Evolutionary conservation across 225 moss, liverwort and hornwort species (phyloP).

Genomic region (Climacium dendroides): DNA sequence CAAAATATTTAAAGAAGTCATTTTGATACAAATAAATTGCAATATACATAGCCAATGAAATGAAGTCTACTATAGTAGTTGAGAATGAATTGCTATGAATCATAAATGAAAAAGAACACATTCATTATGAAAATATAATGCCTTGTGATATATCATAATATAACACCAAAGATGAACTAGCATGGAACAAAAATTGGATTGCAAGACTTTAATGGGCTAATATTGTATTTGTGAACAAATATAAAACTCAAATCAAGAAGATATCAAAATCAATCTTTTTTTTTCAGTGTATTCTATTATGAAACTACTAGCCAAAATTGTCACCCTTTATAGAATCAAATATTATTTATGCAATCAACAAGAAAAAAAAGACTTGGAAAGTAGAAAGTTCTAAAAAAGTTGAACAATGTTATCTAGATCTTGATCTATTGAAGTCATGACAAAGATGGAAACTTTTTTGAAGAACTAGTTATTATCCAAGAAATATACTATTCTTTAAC

Average conservation of each 20-base stretch:
- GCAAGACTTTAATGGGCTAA: not conserved
- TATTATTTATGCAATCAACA: not conserved
- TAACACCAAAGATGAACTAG: not conserved
- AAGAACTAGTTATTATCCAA: not conserved
- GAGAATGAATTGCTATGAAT: not conserved
- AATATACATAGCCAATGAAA: not conserved
- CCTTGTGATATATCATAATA: no score
- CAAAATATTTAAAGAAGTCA: not conserved
- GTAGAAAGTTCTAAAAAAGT: not conserved
- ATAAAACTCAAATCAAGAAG: not conserved
- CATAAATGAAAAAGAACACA: not conserved
- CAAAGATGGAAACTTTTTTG: not conserved
- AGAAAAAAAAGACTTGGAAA: no score
- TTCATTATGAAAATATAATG: not conserved
- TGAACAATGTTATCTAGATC: not conserved
- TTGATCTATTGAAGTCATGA: not conserved
- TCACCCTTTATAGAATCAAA: no score
- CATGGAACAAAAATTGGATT: not conserved
- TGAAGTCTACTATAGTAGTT: not conserved
- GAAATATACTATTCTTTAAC: not conserved
- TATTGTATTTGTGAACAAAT: not conserved
- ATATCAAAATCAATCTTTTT: not conserved
- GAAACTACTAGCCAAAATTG: not conserved
- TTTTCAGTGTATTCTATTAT: not conserved
- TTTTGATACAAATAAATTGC: not conserved